Evolutionary conservation across 495 filamentous ascomycete genomes (phyloP).

Genomic region (Durotheca rogersii): DNA sequence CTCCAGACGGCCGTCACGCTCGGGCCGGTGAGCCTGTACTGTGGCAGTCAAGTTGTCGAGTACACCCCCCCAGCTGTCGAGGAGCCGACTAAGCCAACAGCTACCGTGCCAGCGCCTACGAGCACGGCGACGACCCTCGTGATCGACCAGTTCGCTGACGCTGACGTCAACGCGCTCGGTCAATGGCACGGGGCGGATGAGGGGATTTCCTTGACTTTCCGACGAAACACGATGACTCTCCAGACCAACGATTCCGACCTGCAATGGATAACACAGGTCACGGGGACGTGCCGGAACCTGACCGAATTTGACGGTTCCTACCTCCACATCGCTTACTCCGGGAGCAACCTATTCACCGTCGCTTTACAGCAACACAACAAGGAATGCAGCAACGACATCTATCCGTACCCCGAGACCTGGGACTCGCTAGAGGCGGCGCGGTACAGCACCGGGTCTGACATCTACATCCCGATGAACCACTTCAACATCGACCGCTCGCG

Average conservation of each 20-base stretch:
- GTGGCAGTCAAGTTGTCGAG: slow-evolving; percentile 52
- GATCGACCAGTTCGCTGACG: slow-evolving; percentile 64
- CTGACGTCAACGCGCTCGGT: slow-evolving; percentile 60
- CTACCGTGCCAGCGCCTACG: slow-evolving; percentile 51
- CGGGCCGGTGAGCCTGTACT: slow-evolving; percentile 62
- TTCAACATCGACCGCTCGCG: slow-evolving; percentile 64
- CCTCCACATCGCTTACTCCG: slow-evolving; percentile 70
- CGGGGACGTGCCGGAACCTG: slow-evolving; percentile 61
- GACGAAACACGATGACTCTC: slow-evolving; percentile 55
- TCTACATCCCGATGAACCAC: slow-evolving; percentile 75
- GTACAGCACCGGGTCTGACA: slow-evolving; percentile 60
- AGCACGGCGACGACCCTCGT: slow-evolving; percentile 56
- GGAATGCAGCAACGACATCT: slow-evolving; percentile 56
- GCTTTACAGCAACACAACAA: slow-evolving; percentile 73
- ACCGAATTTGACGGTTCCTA: slow-evolving; percentile 57
- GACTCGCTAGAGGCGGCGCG: slow-evolving; percentile 70
- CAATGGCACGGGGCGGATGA: slow-evolving; percentile 74
- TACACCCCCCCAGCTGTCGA: slow-evolving; percentile 49
- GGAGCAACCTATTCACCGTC: slow-evolving; percentile 66
- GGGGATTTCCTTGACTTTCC: slow-evolving; percentile 53
- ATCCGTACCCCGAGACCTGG: slow-evolving; percentile 73
- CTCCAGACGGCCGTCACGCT: slow-evolving; percentile 51
- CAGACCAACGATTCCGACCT: slow-evolving; percentile 67
- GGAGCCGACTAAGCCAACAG: slow-evolving; percentile 38
- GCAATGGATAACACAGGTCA: slow-evolving; percentile 67